phyloP scores from a whole-genome alignment of 257 asterid genomes.

The Solanum acaule region DNA sequence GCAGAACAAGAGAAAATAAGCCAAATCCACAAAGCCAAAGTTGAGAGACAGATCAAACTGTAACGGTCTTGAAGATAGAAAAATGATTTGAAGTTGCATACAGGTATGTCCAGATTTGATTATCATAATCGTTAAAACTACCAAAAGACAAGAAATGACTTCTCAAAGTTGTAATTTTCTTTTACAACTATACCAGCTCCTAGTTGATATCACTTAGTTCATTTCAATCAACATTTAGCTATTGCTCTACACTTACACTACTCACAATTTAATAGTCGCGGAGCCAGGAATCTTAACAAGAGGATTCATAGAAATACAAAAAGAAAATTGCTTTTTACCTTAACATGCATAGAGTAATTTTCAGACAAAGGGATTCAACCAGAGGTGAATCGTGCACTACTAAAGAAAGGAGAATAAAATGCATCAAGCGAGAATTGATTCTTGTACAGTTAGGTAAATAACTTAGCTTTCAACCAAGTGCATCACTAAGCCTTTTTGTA shows the following conservation, averaged over 20 bases:
- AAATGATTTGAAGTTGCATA: no score
- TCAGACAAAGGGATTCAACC: background rate
- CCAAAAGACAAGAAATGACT: no score
- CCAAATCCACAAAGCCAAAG: no score
- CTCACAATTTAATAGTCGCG: background rate
- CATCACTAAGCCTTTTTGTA: background rate
- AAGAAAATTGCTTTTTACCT: background rate
- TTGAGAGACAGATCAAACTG: no score
- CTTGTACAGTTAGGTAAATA: background rate
- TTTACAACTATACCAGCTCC: no score
- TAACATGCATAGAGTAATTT: background rate
- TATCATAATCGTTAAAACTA: no score
- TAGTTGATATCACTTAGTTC: no score
- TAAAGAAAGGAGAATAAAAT: background rate
- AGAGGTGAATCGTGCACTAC: background rate
- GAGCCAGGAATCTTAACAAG: background rate
- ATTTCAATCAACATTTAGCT: no score
- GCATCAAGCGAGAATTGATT: background rate
- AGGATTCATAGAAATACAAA: background rate
- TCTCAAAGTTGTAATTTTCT: no score
- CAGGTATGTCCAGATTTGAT: no score
- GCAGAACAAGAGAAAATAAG: slow-evolving; percentile 16
- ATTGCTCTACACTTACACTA: no score
- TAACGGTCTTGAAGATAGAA: no score
- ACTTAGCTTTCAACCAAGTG: background rate